Evolutionary conservation across 192 early-diverging fungal genomes (phyloP), one percentile per base, ranked within the genome.

Genomic region (Rhizophagus sp.): DNA sequence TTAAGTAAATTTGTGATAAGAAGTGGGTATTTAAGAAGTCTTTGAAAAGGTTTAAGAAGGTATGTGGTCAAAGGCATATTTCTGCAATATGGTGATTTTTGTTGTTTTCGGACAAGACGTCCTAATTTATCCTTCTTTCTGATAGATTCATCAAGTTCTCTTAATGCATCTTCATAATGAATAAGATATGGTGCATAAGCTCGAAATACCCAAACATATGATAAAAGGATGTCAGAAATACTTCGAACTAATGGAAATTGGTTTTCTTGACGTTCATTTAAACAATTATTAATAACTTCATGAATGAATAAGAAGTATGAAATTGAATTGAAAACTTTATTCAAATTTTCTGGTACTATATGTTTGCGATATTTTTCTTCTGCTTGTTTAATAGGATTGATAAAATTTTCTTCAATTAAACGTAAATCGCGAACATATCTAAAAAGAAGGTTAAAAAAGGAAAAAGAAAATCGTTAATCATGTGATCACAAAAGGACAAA

Each of bases 351-450:
- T 70, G 88, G 78, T 66, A 88, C 75, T n/a, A 88, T 75, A 34
- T 83, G 81, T 69, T 88, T 83, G n/a, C 77, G 64, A 27, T 74
- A 80, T 79, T 61, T 79, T 22, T 66, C 33, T 67, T 79, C 78
- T 4, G 49, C 67, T 62, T 44, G 22, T 71, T 79, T 79, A 75
- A 90, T 79, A n/a, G 87, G 87, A 25, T 75, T 69, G 52, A 85
- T 75, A 49, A 90, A 81, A 25, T 93, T 85, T 52, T 93, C 89
- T 4, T 92, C 87, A 25, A 93, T 87, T 62, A 91, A 91, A 24
- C 89, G 84, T 70, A 96, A 83, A 88, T 96, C 95, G 22, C 87
- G 83, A 15, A 96, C 91, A 80, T 95, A 96, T 81, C 95, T 94
- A 17, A 81, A 24, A 22, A 9, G 27, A 65, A 17, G 39, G 39